These are phyloP conservation scores for Pichia ethanolica DNA, from an alignment of 805 yeast genomes.

Conservation along the genomic window DNA sequence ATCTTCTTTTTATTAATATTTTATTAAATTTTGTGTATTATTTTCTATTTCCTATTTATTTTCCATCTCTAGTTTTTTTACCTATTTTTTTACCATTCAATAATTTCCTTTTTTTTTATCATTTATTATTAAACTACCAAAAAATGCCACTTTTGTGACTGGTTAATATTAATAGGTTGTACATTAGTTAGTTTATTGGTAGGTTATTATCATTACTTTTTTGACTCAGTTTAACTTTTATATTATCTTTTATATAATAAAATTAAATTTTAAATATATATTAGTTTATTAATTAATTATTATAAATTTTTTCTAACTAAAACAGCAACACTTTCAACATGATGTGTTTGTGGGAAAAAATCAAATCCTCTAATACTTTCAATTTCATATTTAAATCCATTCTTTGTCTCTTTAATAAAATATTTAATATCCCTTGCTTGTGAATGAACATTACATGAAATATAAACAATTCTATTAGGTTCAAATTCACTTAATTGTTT, in stretches of 20 bases:
- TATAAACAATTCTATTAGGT: constrained; percentile 86
- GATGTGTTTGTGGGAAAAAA: constrained; percentile 69
- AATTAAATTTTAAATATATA: background rate
- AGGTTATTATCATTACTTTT: background rate
- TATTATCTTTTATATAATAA: background rate
- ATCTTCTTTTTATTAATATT: no score
- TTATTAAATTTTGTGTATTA: constrained; percentile 4
- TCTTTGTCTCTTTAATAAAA: constrained; percentile 58
- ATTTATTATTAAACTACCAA: background rate
- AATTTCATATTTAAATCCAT: constrained; percentile 57
- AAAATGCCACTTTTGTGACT: background rate
- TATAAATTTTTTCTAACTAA: constrained; percentile 19
- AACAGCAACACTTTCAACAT: constrained; percentile 49
- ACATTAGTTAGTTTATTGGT: constrained; percentile 4
- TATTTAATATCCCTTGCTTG: constrained; percentile 92
- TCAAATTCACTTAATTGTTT: constrained; percentile 75
- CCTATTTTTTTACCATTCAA: background rate
- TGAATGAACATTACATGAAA: constrained; percentile 95
- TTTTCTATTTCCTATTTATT: constrained; percentile 2
- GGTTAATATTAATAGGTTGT: constrained; percentile 6
- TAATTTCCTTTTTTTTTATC: no score
- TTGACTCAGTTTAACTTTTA: background rate
- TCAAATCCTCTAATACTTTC: constrained; percentile 92
- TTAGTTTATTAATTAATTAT: no score
- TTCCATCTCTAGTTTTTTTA: background rate